Base-by-base conservation (phyloP, 768 basidiomycete genomes). In the Boletus rufocinnamomeus region DNA sequence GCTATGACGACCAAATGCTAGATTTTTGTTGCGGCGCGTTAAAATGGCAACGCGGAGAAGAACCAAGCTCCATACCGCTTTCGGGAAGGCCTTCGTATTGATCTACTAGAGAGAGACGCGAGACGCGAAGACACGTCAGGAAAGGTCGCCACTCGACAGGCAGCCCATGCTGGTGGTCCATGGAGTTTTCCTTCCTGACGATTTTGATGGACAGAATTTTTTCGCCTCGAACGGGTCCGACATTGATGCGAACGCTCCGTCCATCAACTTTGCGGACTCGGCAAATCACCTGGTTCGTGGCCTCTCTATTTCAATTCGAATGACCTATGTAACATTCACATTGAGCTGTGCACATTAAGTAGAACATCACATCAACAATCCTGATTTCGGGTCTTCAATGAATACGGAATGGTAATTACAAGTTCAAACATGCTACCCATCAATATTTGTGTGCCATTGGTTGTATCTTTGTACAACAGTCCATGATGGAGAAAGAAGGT, bases 1-100 rank as follows among this genome's bases (percentile, higher is more conserved):
- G 79, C 72, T 2, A 87, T 65, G 21, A 78, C 74, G 19, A 68
- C 58, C 8, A 88, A 72, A 38, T 72, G 72, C 82, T 80, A 63
- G 10, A 34, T 43, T 28, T 34, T n/a, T n/a, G n/a, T 57, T 30
- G 43, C 54, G 10, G 58, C 54, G 6, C 10, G 50, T 55, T 4
- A 64, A 52, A 34, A 7, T 1, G 23, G 37, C 19, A 27, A 21
- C 2, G 17, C 19, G 16, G n/a, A 37, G 21, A 43, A 9, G 19
- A 35, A 49, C 4, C 2, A 41, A 50, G 5, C 3, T 13, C 43
- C 73, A 43, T 60, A 80, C 81, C 59, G 55, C 21, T 44, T 58
- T 58, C 21, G 65, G 27, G 2, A 80, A 50, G 11, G 69, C 73
- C 21, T 14, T 25, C 11, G 73, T 73, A 34, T 63, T 27, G 34